Conservation (phyloP, 768 basidiomycete genomes). For the Cystobasidium tubakii region DNA sequence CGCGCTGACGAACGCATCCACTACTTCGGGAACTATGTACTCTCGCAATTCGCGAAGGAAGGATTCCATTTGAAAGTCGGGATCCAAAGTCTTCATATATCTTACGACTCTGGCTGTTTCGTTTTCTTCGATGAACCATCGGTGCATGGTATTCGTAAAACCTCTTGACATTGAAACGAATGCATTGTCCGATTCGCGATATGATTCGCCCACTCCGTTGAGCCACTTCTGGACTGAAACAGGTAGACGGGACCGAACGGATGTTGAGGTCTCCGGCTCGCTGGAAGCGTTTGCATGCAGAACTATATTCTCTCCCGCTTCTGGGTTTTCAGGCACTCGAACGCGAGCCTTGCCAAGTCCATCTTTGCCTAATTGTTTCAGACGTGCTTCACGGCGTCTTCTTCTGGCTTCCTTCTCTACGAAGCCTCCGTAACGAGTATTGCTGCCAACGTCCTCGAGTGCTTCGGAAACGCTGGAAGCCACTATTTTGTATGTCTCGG, state of each 20-base stretch:
- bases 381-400: slow-evolving; percentile 67
- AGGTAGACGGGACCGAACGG: slow-evolving; percentile 52
- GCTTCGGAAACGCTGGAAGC: slow-evolving; percentile 85
- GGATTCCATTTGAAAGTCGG: slow-evolving; percentile 71
- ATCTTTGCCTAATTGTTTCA: slow-evolving; percentile 68
- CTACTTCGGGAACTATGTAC: slow-evolving; percentile 95
- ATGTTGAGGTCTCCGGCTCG: slow-evolving; percentile 68
- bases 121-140: slow-evolving; percentile 82
- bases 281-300: slow-evolving; percentile 73
- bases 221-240: slow-evolving; percentile 39
- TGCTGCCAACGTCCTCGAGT: slow-evolving; percentile 84
- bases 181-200: slow-evolving; percentile 89
- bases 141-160: slow-evolving; percentile 76
- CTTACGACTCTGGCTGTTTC: slow-evolving; percentile 93
- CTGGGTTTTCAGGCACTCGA: slow-evolving; percentile 56
- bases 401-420: slow-evolving; percentile 80
- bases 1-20: slow-evolving; percentile 88
- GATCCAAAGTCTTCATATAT: slow-evolving; percentile 80
- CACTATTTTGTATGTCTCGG: slow-evolving; percentile 83
- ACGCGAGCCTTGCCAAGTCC: slow-evolving; percentile 57
- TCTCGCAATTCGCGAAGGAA: slow-evolving; percentile 88
- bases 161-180: slow-evolving; percentile 71
- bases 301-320: slow-evolving; percentile 79
- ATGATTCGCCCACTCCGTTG: slow-evolving; percentile 55
- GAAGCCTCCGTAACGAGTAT: slow-evolving; percentile 73